Evolutionary conservation across 176 grass and related monocot genomes (phyloP), one percentile per base, ranked within the genome.

Genomic region (Rhynchospora tenuis): DNA sequence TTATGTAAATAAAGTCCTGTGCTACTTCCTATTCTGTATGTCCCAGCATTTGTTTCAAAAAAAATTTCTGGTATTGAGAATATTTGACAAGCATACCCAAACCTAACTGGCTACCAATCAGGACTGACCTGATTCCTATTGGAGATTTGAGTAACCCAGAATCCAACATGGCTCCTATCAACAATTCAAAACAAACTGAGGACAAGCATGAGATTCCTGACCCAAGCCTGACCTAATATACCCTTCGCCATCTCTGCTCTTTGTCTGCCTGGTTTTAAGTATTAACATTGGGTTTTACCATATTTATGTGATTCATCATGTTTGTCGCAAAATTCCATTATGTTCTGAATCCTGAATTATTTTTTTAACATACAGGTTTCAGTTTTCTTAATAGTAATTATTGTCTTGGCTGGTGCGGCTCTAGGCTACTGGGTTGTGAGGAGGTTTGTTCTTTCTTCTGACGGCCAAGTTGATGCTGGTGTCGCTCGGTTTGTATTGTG

Each of bases 341-440:
- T 28, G 12, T 83, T 83, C 24, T 45, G 2, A 1, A 11, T 81
- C 46, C 54, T 69, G 12, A 8, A 83, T 48, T 54, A 19, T 83
- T 81, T 83, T 81, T 64, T 82, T 89, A 70, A 38, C 64, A 80
- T 76, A 45, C 88, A 98, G 96, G 91, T 95, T 31, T 95, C 93
- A 31, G 57, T 98, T 84, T 98, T 95, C 79, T 64, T 98, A 75
- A 29, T 95, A 86, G 83, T 95, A 46, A 75, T 87, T 87, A 82
- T 91, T 62, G 77, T 98, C 69, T 87, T 98, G 78, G 81, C 91
- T 80, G 95, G 92, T 65, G 92, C 90, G 69, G 95, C 85, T 84
- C 89, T 98, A 89, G 95, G 92, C 52, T 93, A 91, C 87, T 98
- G 90, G 90, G 88, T 91, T 78, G 92, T 98, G 57, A 83, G 95